Base-by-base conservation (phyloP, 2,329 filamentous ascomycete species). In the Alternaria arborescens region DNA sequence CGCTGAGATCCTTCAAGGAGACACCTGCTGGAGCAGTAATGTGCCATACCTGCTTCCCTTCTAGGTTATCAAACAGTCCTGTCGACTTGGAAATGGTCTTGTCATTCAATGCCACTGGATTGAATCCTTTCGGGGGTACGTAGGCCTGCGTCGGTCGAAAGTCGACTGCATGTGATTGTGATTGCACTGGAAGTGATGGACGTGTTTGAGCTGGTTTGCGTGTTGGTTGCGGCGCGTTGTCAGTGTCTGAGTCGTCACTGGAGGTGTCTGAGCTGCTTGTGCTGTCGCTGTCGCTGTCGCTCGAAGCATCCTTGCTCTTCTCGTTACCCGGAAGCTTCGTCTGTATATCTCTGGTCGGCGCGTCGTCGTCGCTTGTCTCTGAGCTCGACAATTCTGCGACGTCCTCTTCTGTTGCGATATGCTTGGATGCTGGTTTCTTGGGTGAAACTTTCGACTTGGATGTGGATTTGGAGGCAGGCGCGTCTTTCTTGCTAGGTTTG, bases 41-140 rank as follows among this genome's bases (percentile, higher is more conserved):
- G 75, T 93, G 91, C 91, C 91, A 94, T 60, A 93, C 82, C 74
- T 93, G 88, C 81, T 92, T 93, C 64, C 89, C 89, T 57, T 87
- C 81, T 8, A 89, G 75, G 68, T 87, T 86, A 69, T 81, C 84
- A 69, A 91, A 87, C 54, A 89, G 78, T 22, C 85, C 80, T 8
- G 71, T 54, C 7, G 71, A 57, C 41, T 71, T 73, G 8, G 74
- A 77, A 8, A 70, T 63, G 7, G 75, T 66, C 30, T 69, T 70
- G 18, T 67, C 84, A 76, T 60, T 87, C 78, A 71, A 86, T 79
- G 68, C 83, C 76, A 72, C 81, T 74, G 66, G 79, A 69, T 65
- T 81, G 83, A 86, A 85, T 46, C 83, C 82, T 75, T 74, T 69
- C 56, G 79, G 79, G 22, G 79, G 78, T 51, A 72, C 65, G 54